Percentiles rank a stretch among this genome's conserved stretches.
Evolutionary conservation across 306 rosid genomes (phyloP).

Genomic region (Begonia peltatifolia): DNA sequence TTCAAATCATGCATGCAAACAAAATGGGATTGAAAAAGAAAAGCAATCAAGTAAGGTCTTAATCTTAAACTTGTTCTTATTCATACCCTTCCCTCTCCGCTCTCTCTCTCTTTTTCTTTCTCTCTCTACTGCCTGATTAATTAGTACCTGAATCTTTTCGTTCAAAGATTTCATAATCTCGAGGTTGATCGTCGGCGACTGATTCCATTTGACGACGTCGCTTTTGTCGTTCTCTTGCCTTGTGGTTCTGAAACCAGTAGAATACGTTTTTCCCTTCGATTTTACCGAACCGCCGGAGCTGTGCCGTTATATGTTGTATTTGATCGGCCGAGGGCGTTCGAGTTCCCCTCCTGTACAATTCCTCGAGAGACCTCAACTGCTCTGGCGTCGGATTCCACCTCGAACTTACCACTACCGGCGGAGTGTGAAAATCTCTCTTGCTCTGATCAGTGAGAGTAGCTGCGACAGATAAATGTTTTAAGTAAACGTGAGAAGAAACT

Average conservation of each 20-base stretch:
- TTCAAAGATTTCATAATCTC: conserved; percentile 23
- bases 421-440: conserved; percentile 35
- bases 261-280: conserved; percentile 94
- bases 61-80: too few species aligned
- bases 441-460: conserved; percentile 31
- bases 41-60: neutral
- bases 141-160: conserved; percentile 37
- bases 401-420: conserved; percentile 65
- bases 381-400: conserved; percentile 97
- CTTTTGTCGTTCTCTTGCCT: conserved; percentile 91
- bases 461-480: conserved; percentile 1
- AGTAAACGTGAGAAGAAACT: neutral
- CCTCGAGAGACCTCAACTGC: conserved; percentile 73
- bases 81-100: neutral
- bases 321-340: conserved; percentile 92
- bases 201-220: conserved; percentile 93
- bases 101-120: neutral
- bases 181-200: conserved; percentile 13
- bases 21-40: neutral
- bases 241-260: conserved; percentile 96
- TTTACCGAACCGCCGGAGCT: conserved; percentile 69
- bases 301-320: conserved; percentile 80
- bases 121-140: neutral
- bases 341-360: conserved; percentile 65
- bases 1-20: neutral